Base-by-base conservation (phyloP, 2,329 filamentous ascomycete species). In the Colletotrichum gloeosporioides region DNA sequence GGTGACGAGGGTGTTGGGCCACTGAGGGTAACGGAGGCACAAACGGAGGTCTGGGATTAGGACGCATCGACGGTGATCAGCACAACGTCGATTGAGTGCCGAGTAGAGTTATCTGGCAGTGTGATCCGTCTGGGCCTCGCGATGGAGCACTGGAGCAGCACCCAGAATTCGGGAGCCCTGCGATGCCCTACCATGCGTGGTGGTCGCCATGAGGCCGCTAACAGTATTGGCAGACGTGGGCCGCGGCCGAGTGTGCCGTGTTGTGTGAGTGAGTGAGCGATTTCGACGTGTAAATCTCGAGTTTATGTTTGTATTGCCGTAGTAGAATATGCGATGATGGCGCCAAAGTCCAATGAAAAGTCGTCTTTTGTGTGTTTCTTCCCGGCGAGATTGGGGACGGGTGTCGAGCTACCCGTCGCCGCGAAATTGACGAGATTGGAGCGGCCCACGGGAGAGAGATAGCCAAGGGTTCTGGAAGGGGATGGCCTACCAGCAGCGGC, bases 41-140 rank as follows among this genome's bases (percentile, higher is more conserved):
- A 63, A 63, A 70, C 68, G 68, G 68, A 70, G 68, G 68, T 70
- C 57, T 49, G 57, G 68, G 55, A 70, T 70, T 63, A 22, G 63
- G 57, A 49, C 59, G 34, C 29, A 57, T 55, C 31, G 39, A 36
- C 61, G 13, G 39, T 71, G 69, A 64, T 71, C 61, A 64, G 39
- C 61, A 44, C n/a, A 34, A 39, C 32, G 34, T 64, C 32, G 62
- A 64, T 39, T 64, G 62, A 64, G 34, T 64, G 36, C 32, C 34
- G 62, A 44, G 49, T 36, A 61, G 69, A 71, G 31, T 71, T 63
- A 63, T 44, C 34, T 49, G 57, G 53, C 55, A 22, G 16, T 13
- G 44, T 53, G 68, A 53, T 63, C 57, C 68, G 36, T 49, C 34
- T 70, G 57, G 57, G 36, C 39, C 36, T 39, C 57, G 27, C 36